Evolutionary conservation across 2,329 filamentous ascomycete species (phyloP), one percentile per base, ranked within the genome.

Genomic region (Rhinocladiella mackenziei): DNA sequence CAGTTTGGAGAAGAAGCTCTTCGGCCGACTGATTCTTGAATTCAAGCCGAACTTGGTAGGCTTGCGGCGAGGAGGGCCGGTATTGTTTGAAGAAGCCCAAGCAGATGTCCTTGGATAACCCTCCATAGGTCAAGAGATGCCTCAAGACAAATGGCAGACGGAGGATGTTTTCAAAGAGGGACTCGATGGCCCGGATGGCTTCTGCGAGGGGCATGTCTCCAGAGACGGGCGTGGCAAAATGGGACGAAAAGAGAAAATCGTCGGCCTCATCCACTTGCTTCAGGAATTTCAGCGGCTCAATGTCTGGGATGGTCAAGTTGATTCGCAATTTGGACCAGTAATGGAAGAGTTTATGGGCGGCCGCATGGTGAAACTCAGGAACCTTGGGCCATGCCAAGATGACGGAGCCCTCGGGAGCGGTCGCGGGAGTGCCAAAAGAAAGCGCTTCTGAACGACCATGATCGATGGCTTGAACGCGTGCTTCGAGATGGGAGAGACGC

Each of bases 311-410:
- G 17, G 11, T 31, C 13, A 45, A 18, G 19, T 45, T 45, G 34
- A 39, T 8, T 15, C 34, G 26, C 5, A 45, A 28, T 18, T 39
- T 31, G 8, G 42, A 26, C 42, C 42, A 45, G 22, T 45, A 45
- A 18, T 45, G 35, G 33, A 45, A 45, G 20, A 45, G 34, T 29
- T 45, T 45, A 28, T 45, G 42, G 10, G 42, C 42, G 29, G 42
- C 42, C 13, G 42, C 42, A 13, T 45, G 42, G 22, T 45, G 42
- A 23, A 45, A 45, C 6, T 23, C 13, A 10, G 42, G 42, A 5
- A 39, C 10, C 15, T 33, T 31, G 11, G 42, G 42, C 42, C 42
- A 45, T 8, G 29, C 6, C 23, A 23, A 34, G 30, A 41, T 15
- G 23, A 36, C 10, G 3, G 26, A 18, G 20, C 20, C 3, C 8